A percentile compares a stretch with the other conserved stretches of the same genome.
Evolutionary conservation across 768 basidiomycete genomes (phyloP).

Genomic region (Pleurotus djamor): DNA sequence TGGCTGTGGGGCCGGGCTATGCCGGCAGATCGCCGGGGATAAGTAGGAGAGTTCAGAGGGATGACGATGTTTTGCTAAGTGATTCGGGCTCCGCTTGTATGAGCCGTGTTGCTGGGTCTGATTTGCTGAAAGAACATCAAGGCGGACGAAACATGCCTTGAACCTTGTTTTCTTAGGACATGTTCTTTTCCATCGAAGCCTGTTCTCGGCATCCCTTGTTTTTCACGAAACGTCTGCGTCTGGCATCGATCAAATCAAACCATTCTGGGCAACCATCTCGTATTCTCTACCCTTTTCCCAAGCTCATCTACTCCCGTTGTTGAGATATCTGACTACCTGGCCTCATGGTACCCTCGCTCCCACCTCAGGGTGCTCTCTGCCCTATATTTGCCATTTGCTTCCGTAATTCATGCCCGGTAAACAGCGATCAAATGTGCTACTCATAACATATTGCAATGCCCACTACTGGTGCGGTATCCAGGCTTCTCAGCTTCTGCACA

Average conservation of each 20-base stretch:
- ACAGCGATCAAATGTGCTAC: too few species aligned
- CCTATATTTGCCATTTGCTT: not conserved
- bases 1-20: not conserved
- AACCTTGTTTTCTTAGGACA: not conserved
- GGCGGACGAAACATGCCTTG: not conserved
- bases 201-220: not conserved
- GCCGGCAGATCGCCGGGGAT: conserved; percentile 3
- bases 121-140: not conserved
- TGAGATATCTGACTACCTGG: not conserved
- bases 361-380: not conserved
- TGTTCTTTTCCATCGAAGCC: not conserved
- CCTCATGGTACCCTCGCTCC: conserved; percentile 14
- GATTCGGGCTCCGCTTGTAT: not conserved
- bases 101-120: not conserved
- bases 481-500: too few species aligned
- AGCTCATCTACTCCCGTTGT: conserved; percentile 10
- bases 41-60: not conserved
- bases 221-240: not conserved
- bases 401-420: not conserved
- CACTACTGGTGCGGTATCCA: too few species aligned
- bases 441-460: too few species aligned
- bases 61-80: not conserved
- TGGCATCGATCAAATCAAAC: conserved; percentile 18
- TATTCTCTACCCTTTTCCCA: conserved; percentile 9
- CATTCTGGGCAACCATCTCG: conserved; percentile 12